A percentile compares a stretch with the other conserved stretches of the same genome.
Evolutionary conservation across 2,329 filamentous ascomycete species (phyloP).

Genomic region (Aspergillus tamarii): DNA sequence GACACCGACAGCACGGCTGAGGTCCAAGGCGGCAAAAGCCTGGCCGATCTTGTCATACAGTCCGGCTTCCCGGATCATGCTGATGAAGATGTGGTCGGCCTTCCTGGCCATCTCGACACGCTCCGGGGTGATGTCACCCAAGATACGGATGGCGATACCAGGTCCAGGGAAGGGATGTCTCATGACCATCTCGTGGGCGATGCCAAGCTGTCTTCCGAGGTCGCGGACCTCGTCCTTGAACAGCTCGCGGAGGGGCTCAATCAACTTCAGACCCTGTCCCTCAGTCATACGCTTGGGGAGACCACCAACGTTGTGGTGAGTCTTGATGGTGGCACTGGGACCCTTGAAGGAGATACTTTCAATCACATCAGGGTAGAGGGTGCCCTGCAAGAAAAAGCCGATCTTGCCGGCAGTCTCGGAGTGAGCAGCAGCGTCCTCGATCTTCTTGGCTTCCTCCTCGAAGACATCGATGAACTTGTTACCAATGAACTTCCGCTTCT

Average conservation of each 20-base stretch:
- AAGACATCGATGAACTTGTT: slow-evolving; percentile 81
- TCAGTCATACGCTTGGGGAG: slow-evolving; percentile 53
- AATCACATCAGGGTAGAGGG: slow-evolving; percentile 76
- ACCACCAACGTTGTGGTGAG: slow-evolving; percentile 57
- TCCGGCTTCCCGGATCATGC: slow-evolving; percentile 48
- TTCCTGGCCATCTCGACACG: slow-evolving; percentile 71
- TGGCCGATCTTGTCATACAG: slow-evolving; percentile 64
- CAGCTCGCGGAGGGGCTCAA: slow-evolving; percentile 77
- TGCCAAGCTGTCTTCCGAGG: slow-evolving; percentile 70
- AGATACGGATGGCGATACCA: slow-evolving; percentile 75
- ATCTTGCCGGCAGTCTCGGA: slow-evolving; percentile 68
- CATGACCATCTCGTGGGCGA: slow-evolving; percentile 75
- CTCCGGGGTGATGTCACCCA: slow-evolving; percentile 82
- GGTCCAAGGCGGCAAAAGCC: slow-evolving; percentile 70
- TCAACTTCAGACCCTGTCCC: slow-evolving; percentile 52
- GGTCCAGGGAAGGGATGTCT: slow-evolving; percentile 70
- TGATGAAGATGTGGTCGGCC: slow-evolving; percentile 52
- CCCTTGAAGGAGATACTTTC: slow-evolving; percentile 75
- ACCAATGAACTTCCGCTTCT: slow-evolving; percentile 90
- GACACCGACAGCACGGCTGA: slow-evolving; percentile 62
- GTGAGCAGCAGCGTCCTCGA: slow-evolving; percentile 71
- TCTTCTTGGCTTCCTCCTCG: slow-evolving; percentile 74
- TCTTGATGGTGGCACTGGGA: slow-evolving; percentile 72
- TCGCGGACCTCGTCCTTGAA: slow-evolving; percentile 83
- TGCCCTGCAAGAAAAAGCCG: slow-evolving; percentile 86